These are phyloP conservation scores for Dendrocalamus latiflorus DNA, from an alignment of 202 grass and related monocot species.

Conservation along the genomic window DNA sequence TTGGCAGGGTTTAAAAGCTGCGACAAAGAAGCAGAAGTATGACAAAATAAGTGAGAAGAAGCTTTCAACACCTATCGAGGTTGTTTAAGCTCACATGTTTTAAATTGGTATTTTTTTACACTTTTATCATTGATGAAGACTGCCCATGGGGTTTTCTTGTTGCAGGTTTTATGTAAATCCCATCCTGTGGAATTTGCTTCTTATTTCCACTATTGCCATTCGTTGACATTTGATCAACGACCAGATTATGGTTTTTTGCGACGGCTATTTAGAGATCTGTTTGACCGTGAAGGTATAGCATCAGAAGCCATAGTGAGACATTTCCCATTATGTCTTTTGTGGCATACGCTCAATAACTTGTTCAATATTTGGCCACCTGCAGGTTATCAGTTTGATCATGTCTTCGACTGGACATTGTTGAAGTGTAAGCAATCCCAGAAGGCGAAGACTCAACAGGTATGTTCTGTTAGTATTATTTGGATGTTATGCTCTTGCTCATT, in stretches of 20 bases:
- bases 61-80: slow-evolving; percentile 65
- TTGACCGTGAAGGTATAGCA: slow-evolving; percentile 56
- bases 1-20: slow-evolving; percentile 74
- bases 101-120: background rate
- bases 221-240: slow-evolving; percentile 59
- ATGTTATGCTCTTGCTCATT: background rate
- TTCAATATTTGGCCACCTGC: slow-evolving; percentile 2
- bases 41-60: slow-evolving; percentile 80
- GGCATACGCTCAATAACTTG: background rate
- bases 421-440: slow-evolving; percentile 69
- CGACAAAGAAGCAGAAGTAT: slow-evolving; percentile 71
- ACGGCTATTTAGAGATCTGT: slow-evolving; percentile 50
- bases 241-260: slow-evolving; percentile 65
- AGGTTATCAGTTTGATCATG: slow-evolving; percentile 64
- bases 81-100: slow-evolving; percentile 17
- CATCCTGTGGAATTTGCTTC: slow-evolving; percentile 66
- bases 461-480: slow-evolving; percentile 15
- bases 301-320: slow-evolving; percentile 4
- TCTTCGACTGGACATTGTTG: slow-evolving; percentile 67
- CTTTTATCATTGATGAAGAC: background rate
- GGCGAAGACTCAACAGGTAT: slow-evolving; percentile 47
- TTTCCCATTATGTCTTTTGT: slow-evolving; percentile 5
- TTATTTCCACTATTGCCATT: slow-evolving; percentile 71
- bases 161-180: slow-evolving; percentile 62
- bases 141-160: slow-evolving; percentile 10